Evolutionary conservation across 805 yeast genomes (phyloP).

Genomic region (Metschnikowia baotianmanensis): DNA sequence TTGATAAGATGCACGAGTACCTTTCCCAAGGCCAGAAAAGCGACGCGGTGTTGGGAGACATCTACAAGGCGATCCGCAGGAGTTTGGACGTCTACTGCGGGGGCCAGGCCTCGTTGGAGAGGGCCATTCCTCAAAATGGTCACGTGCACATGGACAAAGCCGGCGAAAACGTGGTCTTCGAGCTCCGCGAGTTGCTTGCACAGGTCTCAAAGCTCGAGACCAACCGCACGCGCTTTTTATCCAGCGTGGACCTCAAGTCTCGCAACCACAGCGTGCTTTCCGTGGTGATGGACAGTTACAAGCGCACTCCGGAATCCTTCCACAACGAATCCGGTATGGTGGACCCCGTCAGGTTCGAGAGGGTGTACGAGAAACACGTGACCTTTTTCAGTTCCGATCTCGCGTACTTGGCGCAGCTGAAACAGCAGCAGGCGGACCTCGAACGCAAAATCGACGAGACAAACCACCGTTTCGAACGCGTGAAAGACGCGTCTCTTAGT

Average conservation of each 20-base stretch:
- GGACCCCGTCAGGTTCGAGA: slow-evolving; percentile 33
- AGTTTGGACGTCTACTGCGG: slow-evolving; percentile 44
- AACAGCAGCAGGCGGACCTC: slow-evolving; percentile 24
- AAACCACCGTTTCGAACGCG: slow-evolving; percentile 14
- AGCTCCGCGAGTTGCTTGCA: slow-evolving; percentile 34
- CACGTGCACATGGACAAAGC: slow-evolving; percentile 34
- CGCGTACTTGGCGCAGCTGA: slow-evolving; percentile 40
- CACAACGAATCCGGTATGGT: slow-evolving; percentile 20
- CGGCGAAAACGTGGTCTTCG: slow-evolving; percentile 28
- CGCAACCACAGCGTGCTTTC: slow-evolving; percentile 50
- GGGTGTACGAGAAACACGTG: slow-evolving; percentile 42
- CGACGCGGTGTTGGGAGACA: slow-evolving; percentile 50
- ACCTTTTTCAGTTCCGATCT: slow-evolving; percentile 50
- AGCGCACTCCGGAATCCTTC: slow-evolving; percentile 19
- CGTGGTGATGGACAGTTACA: slow-evolving; percentile 49
- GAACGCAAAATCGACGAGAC: slow-evolving; percentile 19
- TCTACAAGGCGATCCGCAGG: slow-evolving; percentile 49
- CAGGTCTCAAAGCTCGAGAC: slow-evolving; percentile 30
- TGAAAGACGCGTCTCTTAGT: slow-evolving; percentile 8
- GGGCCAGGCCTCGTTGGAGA: slow-evolving; percentile 32
- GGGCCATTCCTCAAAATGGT: slow-evolving; percentile 40
- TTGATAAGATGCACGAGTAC: slow-evolving; percentile 47
- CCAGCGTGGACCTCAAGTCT: slow-evolving; percentile 44
- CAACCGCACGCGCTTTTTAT: slow-evolving; percentile 39
- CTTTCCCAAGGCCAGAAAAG: slow-evolving; percentile 58